phyloP scores from a whole-genome alignment of 495 filamentous ascomycete species.

The Hypoxylon fuscum region DNA sequence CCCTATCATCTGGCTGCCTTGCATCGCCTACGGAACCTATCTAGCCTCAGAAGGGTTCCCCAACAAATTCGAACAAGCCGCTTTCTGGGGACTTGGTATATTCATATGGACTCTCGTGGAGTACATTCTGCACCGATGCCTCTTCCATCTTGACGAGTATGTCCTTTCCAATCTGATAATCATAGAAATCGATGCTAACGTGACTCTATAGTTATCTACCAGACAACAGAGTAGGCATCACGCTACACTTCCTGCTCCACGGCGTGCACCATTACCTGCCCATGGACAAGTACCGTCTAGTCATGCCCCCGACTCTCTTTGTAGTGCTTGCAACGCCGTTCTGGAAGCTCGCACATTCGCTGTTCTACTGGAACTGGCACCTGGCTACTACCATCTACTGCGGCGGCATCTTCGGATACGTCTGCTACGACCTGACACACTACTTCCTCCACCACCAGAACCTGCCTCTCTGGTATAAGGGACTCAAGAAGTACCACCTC shows the following conservation, averaged over 20 bases:
- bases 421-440: conserved; percentile 96
- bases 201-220: conserved; percentile 75
- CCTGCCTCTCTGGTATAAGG: conserved; percentile 84
- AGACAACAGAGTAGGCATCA: conserved; percentile 89
- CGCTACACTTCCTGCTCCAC: conserved; percentile 91
- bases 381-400: conserved; percentile 79
- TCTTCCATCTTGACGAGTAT: conserved; percentile 95
- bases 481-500: conserved; percentile 96
- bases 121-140: conserved; percentile 86
- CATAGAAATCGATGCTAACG: conserved; percentile 25
- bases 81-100: conserved; percentile 72
- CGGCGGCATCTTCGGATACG: conserved; percentile 94
- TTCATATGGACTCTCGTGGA: conserved; percentile 89
- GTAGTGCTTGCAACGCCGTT: conserved; percentile 85
- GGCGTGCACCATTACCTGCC: conserved; percentile 98
- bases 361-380: conserved; percentile 89
- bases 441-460: conserved; percentile 99
- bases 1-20: conserved; percentile 86
- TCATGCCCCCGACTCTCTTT: conserved; percentile 96
- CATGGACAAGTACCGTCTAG: conserved; percentile 96
- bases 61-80: conserved; percentile 50
- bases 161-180: conserved; percentile 39
- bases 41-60: conserved; percentile 66
- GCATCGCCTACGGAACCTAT: conserved; percentile 76
- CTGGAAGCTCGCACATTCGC: conserved; percentile 86